Evolutionary conservation across 2,329 filamentous ascomycete species (phyloP).

Genomic region (Aspergillus tubingensis): DNA sequence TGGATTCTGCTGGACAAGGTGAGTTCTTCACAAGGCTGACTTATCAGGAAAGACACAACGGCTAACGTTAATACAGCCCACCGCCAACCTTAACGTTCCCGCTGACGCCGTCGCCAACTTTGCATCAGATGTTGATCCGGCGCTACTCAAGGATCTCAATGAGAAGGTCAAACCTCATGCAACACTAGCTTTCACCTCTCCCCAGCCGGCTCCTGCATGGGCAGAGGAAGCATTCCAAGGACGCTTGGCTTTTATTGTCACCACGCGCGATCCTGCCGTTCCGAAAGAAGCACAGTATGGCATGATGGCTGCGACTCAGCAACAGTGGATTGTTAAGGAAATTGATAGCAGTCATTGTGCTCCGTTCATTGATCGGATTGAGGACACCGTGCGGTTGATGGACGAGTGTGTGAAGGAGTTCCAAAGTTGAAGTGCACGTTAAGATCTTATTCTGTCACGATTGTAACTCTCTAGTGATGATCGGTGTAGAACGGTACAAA

Average conservation of each 20-base stretch:
- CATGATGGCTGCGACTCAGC: conserved; percentile 26
- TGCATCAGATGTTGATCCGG: conserved; percentile 17
- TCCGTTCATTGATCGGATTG: conserved; percentile 16
- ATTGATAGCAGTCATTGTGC: conserved; percentile 18
- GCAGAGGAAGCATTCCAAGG: conserved; percentile 21
- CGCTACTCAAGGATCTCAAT: conserved; percentile 3
- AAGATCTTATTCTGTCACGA: not conserved
- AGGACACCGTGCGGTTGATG: not conserved
- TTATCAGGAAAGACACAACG: too few relatives aligned
- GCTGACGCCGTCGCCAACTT: conserved; percentile 19
- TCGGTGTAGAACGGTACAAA: too few relatives aligned
- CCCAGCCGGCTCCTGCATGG: conserved; percentile 29
- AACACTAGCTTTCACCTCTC: conserved; percentile 24
- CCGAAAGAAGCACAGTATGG: conserved; percentile 25
- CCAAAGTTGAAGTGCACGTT: not conserved
- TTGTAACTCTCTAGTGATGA: not conserved
- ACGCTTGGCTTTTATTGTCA: conserved; percentile 27
- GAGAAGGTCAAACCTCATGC: conserved; percentile 25
- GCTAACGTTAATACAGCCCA: conserved; percentile 8
- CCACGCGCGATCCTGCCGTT: conserved; percentile 23
- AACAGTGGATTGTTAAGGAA: conserved; percentile 26
- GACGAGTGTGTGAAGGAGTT: not conserved
- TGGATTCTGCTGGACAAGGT: conserved; percentile 31
- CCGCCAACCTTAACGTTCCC: conserved; percentile 14
- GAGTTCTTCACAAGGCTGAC: not conserved